Evolutionary conservation across 768 basidiomycete genomes (phyloP).

Genomic region (Naganishia onofrii): DNA sequence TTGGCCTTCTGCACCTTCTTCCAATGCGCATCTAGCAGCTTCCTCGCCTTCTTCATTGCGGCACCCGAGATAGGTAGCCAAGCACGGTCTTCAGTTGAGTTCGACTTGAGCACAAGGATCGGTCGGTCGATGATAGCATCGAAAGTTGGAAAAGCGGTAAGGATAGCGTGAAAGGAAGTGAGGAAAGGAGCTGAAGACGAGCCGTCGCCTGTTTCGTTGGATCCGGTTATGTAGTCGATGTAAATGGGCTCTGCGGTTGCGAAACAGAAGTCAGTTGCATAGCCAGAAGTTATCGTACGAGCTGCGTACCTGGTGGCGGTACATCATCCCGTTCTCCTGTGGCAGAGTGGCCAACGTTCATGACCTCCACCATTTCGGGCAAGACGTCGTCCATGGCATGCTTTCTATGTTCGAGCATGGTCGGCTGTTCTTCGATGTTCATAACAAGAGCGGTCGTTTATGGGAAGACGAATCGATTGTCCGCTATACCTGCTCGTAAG

Average conservation of each 20-base stretch:
- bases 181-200: slow-evolving; percentile 73
- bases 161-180: slow-evolving; percentile 74
- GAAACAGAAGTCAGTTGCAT: too few relatives aligned
- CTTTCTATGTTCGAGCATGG: slow-evolving; percentile 43
- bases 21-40: slow-evolving; percentile 75
- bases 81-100: slow-evolving; percentile 51
- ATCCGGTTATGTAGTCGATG: slow-evolving; percentile 75
- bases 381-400: slow-evolving; percentile 44
- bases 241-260: slow-evolving; percentile 55
- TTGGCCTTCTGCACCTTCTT: slow-evolving; percentile 83
- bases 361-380: slow-evolving; percentile 39
- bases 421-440: slow-evolving; percentile 30
- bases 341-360: slow-evolving; percentile 36
- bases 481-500: too few relatives aligned
- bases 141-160: slow-evolving; percentile 54
- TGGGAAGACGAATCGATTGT: too few relatives aligned
- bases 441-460: not conserved
- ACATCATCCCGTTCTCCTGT: slow-evolving; percentile 17
- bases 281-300: not conserved
- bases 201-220: slow-evolving; percentile 73
- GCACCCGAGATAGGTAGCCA: slow-evolving; percentile 80
- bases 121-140: slow-evolving; percentile 38
- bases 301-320: slow-evolving; percentile 33
- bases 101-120: slow-evolving; percentile 68
- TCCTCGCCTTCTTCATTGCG: slow-evolving; percentile 88